Base-by-base conservation (phyloP, 352 stramenopile genomes). In the Phytophthora quininea region DNA sequence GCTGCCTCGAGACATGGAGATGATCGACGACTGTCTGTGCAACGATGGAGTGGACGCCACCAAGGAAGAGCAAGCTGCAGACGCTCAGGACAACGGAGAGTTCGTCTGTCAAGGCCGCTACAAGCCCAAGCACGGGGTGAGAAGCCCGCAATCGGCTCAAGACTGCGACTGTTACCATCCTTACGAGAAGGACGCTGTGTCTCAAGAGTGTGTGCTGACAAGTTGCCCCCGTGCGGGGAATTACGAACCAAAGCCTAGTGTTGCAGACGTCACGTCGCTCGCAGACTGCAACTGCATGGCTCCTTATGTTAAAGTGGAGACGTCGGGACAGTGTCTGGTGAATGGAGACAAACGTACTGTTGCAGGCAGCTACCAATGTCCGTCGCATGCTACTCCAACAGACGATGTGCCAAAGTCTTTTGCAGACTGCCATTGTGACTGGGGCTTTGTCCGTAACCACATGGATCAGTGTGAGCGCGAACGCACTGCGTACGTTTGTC, bases 1-100 rank as follows among this genome's bases (percentile, higher is more conserved):
- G 32, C 76, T 94, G n/a, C 86, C 88, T 40, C 80, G 82, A 42
- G 88, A 96, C 67, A 94, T 96, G 88, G 82, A 92, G 46, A 82
- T 73, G 49, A 72, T 89, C 40, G 78, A 91, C 38, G 83, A 96
- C 63, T 96, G 88, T 38, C 24, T 87, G 30, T 94, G 88, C 53
- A 54, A 77, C 19, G 79, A 85, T 40, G 77, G 88, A 32, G 71
- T 74, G 54, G 61, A 78, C 24, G 71, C 63, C 12, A 51, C 42
- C 31, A 46, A 46, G 27, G 55, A 70, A 45, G 65, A 78, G 43
- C 50, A 46, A 12, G 69, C 61, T 19, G 75, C 68, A 53, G 67
- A 82, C 12, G 42, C 55, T 0, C 79, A 77, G 32, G 57, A 83
- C 7, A 60, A 54, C 3, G 71, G 64, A 9, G 33, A 71, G 38